Base-by-base conservation (phyloP, 2,329 filamentous ascomycete genomes). In the Cladorrhinum sp. region DNA sequence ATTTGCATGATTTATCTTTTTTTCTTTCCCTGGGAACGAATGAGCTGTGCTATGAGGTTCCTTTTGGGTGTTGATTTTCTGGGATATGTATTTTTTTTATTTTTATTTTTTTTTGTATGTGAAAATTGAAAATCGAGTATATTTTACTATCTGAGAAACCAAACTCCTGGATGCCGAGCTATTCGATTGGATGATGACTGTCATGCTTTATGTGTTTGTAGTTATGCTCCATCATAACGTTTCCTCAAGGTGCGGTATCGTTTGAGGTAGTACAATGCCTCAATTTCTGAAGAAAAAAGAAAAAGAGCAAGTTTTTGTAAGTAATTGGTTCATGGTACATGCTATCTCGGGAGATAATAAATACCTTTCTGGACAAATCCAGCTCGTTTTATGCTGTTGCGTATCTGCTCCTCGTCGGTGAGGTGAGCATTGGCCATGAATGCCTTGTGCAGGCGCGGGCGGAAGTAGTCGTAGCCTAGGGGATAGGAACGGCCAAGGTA, bases 191-290 rank as follows among this genome's bases (percentile, higher is more conserved):
- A 30, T 30, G 5, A 30, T 30, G 4, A 10, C 26, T 30, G 26
- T 30, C 26, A 5, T 30, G 5, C 26, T 5, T 30, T 30, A 30
- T n/a, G n/a, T n/a, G 26, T 46, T 10, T 20, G 5, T 5, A 23
- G 55, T 70, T 68, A 77, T 23, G 64, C 73, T 61, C 72, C 75
- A 65, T 86, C 83, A 77, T 97, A 97, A 72, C 91, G 83, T 77
- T 95, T 88, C 71, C 89, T 87, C 70, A 97, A 77, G 24, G 91
- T 86, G 68, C 94, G 88, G 78, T 97, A 97, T 73, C 90, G 85
- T 80, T 96, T 96, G 70, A 97, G 80, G 78, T 95, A 96, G 76
- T 96, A 97, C 91, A 98, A 73, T 18, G 92, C 89, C 77, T 97
- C 93, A 63, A 98, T 91, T 74, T 97, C 94, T 95, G 4, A 9